Percentiles rank a stretch among this genome's conserved stretches.
Evolutionary conservation across 2,329 filamentous ascomycete genomes (phyloP).

Genomic region (Ophiostoma australiae): DNA sequence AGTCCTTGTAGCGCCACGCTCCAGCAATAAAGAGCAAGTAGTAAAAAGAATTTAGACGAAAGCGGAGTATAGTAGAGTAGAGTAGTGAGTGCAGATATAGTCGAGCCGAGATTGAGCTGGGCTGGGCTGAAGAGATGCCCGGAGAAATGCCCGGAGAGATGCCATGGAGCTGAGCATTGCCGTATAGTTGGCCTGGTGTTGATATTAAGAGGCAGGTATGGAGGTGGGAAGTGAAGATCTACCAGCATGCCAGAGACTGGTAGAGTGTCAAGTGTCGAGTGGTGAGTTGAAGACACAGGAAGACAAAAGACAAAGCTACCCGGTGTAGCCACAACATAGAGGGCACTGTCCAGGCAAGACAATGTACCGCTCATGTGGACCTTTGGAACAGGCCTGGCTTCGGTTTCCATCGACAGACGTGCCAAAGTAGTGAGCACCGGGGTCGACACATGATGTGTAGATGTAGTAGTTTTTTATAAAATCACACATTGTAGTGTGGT

Average conservation of each 20-base stretch:
- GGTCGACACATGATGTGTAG: constrained; percentile 65
- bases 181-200: not conserved
- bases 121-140: not conserved
- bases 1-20: constrained; percentile 10
- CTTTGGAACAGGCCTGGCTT: constrained; percentile 53
- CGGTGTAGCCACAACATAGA: constrained; percentile 38
- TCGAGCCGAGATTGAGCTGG: not conserved
- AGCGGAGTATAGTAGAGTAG: not conserved
- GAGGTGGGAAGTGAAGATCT: not conserved
- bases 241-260: not conserved
- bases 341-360: constrained; percentile 60
- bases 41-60: not conserved
- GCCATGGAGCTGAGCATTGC: not conserved
- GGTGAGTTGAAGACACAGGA: too few species aligned
- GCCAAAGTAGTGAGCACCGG: constrained; percentile 64
- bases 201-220: not conserved
- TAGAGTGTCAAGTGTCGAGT: not conserved
- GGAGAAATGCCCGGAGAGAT: too few species aligned
- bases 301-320: not conserved
- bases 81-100: not conserved
- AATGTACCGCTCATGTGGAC: constrained; percentile 71
- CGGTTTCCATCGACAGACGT: constrained; percentile 63
- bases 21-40: not conserved
- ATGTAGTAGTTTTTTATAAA: constrained; percentile 75
- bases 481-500: constrained; percentile 47